Conservation (phyloP, 164 flowering plant species). For the Umbilicus rupestris region DNA sequence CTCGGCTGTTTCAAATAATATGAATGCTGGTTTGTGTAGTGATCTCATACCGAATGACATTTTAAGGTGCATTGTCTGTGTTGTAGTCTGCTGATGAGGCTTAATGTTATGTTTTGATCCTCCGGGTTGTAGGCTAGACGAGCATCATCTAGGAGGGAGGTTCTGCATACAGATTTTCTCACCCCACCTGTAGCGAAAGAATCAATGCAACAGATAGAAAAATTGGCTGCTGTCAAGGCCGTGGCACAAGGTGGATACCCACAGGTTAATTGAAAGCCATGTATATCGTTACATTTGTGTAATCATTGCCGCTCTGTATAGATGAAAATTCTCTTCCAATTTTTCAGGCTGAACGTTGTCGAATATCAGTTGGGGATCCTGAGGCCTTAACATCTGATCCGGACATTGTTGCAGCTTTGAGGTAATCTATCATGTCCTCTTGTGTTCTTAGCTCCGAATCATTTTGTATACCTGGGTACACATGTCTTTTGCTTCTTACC, state of each 20-base stretch:
- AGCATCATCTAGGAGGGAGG: conserved; percentile 59
- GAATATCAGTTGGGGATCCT: conserved; percentile 76
- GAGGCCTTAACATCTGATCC: conserved; percentile 51
- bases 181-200: conserved; percentile 71
- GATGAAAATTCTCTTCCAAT: conserved; percentile 1
- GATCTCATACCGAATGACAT: neutral
- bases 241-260: conserved; percentile 86
- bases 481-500: neutral
- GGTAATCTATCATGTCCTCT: conserved; percentile 22
- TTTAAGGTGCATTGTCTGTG: neutral
- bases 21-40: neutral
- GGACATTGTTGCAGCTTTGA: conserved; percentile 66
- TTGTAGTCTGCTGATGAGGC: neutral
- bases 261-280: conserved; percentile 31
- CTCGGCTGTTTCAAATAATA: neutral
- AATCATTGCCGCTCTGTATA: neutral
- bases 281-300: neutral
- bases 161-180: conserved; percentile 74
- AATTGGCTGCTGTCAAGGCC: conserved; percentile 58
- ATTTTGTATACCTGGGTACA: neutral
- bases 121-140: conserved; percentile 43
- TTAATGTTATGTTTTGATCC: neutral
- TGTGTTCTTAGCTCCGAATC: neutral
- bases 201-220: conserved; percentile 53
- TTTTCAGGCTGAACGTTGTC: conserved; percentile 83